Conservation (phyloP, 495 filamentous ascomycete genomes). For the Chaetomium tenue region DNA sequence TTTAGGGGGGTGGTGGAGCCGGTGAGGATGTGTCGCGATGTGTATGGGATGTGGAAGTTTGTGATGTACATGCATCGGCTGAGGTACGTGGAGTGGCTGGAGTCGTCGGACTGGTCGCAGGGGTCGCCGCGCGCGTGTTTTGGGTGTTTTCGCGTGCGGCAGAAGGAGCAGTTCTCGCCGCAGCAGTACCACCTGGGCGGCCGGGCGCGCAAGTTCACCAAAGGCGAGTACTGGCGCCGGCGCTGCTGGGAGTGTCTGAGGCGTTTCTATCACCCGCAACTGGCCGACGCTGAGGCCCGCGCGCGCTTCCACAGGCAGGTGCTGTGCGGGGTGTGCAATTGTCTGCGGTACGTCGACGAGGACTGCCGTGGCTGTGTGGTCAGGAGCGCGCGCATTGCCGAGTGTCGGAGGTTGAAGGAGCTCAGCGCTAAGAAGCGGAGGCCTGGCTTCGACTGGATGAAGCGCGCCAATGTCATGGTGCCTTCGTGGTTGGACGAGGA, state of each 20-base stretch:
- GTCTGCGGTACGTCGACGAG: constrained; percentile 1
- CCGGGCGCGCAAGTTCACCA: neutral
- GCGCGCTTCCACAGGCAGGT: constrained; percentile 8
- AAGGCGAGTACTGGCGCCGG: neutral
- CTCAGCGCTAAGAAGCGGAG: neutral
- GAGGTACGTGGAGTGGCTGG: no score
- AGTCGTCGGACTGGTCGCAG: no score
- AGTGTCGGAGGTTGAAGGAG: neutral
- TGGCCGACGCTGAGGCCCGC: constrained; percentile 5
- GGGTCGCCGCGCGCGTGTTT: neutral
- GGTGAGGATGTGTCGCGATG: constrained; percentile 4
- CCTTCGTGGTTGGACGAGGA: neutral
- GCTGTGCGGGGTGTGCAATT: neutral
- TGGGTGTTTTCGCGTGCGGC: constrained; percentile 13
- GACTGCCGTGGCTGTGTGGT: constrained; percentile 13
- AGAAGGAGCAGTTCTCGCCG: neutral
- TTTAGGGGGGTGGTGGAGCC: constrained; percentile 7
- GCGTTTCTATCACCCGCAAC: constrained; percentile 4
- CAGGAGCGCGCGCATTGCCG: neutral
- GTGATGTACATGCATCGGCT: neutral
- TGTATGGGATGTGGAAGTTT: constrained; percentile 9
- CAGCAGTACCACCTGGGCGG: neutral
- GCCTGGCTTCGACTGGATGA: neutral
- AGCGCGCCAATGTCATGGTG: neutral
- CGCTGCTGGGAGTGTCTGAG: constrained; percentile 19